phyloP scores from a whole-genome alignment of 108 stramenopile genomes.

The Pseudonitzschia multiseries region DNA sequence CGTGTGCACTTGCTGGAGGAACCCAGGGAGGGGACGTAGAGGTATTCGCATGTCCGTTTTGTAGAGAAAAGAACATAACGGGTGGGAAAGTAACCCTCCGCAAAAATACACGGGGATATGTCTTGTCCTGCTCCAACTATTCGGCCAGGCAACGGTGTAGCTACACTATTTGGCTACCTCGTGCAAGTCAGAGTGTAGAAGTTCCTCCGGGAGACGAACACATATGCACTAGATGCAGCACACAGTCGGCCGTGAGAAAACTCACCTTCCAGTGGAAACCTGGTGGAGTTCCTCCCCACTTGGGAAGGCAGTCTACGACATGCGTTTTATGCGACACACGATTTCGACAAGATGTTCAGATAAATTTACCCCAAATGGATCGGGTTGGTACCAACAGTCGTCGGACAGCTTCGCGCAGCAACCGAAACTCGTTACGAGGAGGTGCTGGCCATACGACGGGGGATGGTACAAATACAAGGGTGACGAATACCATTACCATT shows the following conservation, averaged over 20 bases:
- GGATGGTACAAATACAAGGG: too few relatives aligned
- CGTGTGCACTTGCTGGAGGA: conserved; percentile 68
- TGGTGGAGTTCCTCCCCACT: conserved; percentile 83
- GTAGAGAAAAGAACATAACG: conserved; percentile 27
- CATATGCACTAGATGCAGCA: conserved; percentile 56
- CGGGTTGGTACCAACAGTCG: conserved; percentile 51
- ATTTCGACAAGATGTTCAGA: conserved; percentile 66
- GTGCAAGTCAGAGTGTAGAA: conserved; percentile 49
- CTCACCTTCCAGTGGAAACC: conserved; percentile 71
- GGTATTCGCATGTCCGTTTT: conserved; percentile 82
- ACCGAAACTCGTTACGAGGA: too few relatives aligned
- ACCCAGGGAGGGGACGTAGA: conserved; percentile 66
- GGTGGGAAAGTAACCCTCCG: conserved; percentile 54
- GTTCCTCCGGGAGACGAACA: conserved; percentile 41
- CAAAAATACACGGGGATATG: conserved; percentile 54
- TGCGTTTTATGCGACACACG: conserved; percentile 78
- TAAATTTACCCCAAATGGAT: conserved; percentile 61
- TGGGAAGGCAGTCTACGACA: conserved; percentile 50
- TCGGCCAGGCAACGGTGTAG: conserved; percentile 45
- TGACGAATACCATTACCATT: too few relatives aligned
- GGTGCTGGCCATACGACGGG: too few relatives aligned
- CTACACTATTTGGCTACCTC: conserved; percentile 75
- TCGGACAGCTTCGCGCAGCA: background rate
- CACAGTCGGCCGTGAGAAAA: conserved; percentile 49
- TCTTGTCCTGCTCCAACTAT: conserved; percentile 70